A percentile compares a stretch with the other conserved stretches of the same genome.
Conservation (phyloP, 225 moss, liverwort and hornwort genomes). For the Rhytidiadelphus loreus region DNA sequence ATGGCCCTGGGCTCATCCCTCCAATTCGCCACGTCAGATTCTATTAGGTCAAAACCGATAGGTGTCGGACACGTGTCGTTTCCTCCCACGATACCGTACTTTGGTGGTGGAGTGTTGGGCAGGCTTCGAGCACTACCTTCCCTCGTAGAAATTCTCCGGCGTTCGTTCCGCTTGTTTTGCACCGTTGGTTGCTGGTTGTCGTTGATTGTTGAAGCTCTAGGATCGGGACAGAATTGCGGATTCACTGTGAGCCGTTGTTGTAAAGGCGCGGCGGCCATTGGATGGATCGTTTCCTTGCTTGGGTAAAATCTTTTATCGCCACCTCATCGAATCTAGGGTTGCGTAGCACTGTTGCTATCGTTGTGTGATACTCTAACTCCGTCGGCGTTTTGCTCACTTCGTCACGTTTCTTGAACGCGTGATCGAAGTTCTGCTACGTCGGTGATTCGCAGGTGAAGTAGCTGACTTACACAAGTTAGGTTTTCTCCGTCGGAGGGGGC, state of each 20-base stretch:
- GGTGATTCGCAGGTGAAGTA: not conserved
- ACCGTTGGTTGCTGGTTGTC: not conserved
- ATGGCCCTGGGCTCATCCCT: not conserved
- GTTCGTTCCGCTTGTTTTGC: not conserved
- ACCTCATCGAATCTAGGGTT: not conserved
- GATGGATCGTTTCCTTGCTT: not conserved
- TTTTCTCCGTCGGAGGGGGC: too few relatives aligned
- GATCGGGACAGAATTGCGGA: not conserved
- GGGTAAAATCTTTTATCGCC: constrained; percentile 1
- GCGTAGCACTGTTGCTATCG: not conserved
- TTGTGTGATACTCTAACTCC: not conserved
- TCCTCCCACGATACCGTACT: not conserved
- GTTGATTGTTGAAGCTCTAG: not conserved
- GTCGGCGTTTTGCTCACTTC: not conserved
- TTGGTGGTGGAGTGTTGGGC: not conserved
- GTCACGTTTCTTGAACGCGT: not conserved
- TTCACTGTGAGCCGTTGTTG: constrained; percentile 5
- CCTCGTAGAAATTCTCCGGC: not conserved
- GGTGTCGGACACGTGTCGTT: not conserved
- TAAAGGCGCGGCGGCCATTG: constrained; percentile 5
- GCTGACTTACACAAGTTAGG: not conserved
- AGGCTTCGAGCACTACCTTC: not conserved
- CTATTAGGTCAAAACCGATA: not conserved
- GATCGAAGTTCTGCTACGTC: not conserved
- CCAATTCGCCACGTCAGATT: not conserved